A percentile compares a stretch with the other conserved stretches of the same genome.
These are phyloP conservation scores for Wickerhamiella pararugosa DNA, from an alignment of 1,139 yeast species.

Conservation along the genomic window DNA sequence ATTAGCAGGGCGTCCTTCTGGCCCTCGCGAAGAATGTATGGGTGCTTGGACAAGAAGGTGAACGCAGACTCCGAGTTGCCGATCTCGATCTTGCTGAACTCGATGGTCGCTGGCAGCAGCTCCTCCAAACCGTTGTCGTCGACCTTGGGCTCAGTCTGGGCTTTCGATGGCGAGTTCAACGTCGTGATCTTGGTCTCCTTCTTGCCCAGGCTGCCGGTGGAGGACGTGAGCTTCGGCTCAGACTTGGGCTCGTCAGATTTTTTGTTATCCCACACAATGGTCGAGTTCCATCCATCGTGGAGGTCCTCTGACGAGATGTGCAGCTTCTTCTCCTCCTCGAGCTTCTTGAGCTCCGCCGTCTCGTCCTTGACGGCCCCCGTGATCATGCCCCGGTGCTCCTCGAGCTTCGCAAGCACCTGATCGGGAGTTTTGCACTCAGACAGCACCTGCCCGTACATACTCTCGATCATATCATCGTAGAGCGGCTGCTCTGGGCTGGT, in stretches of 20 bases:
- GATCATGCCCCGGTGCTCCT: slow-evolving; percentile 24
- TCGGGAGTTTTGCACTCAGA: slow-evolving; percentile 29
- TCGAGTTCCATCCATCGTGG: slow-evolving; percentile 85
- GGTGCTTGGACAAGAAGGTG: slow-evolving; percentile 40
- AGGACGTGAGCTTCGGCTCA: slow-evolving; percentile 17
- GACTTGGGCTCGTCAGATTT: slow-evolving; percentile 8
- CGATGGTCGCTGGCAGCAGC: slow-evolving; percentile 45
- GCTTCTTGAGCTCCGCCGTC: slow-evolving; percentile 47
- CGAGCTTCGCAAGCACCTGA: slow-evolving; percentile 18
- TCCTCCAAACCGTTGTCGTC: slow-evolving; percentile 30
- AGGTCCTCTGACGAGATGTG: slow-evolving; percentile 84
- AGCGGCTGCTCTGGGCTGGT: slow-evolving; percentile 50
- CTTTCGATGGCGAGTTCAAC: slow-evolving; percentile 9
- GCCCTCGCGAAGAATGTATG: slow-evolving; percentile 57
- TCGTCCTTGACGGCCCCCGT: slow-evolving; percentile 37
- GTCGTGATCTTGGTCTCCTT: slow-evolving; percentile 8
- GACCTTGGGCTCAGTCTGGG: slow-evolving; percentile 10
- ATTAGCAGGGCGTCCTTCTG: slow-evolving; percentile 88
- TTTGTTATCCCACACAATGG: slow-evolving; percentile 46
- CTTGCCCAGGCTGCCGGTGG: not conserved
- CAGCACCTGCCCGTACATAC: slow-evolving; percentile 56
- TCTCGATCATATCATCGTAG: slow-evolving; percentile 87
- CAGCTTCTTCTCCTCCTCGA: slow-evolving; percentile 53
- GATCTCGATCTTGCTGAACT: slow-evolving; percentile 44
- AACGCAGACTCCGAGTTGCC: slow-evolving; percentile 37